Evolutionary conservation across 2,329 filamentous ascomycete genomes (phyloP), one percentile per base, ranked within the genome.

Genomic region (Fusarium metavorans): DNA sequence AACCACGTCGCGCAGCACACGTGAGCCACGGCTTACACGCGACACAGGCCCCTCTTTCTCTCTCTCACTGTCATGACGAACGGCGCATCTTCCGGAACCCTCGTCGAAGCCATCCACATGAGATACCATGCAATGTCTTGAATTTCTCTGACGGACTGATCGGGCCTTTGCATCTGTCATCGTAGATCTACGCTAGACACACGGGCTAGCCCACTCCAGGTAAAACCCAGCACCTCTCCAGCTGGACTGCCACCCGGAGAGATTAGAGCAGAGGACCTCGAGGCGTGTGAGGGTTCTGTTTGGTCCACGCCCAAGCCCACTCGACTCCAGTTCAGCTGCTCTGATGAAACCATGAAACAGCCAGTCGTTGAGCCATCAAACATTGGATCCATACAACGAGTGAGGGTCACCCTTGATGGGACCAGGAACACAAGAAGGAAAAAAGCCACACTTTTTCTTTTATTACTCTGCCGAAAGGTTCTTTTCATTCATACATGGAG

Each of bases 261-360:
- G 39, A 50, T 64, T 43, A 23, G 14, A 64, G 27, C 48, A 30
- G 23, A 54, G 48, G 18, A 54, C 27, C 48, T 54, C 20, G 27
- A 45, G 39, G 39, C 52, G 35, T 39, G 56, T 23, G 41, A 37
- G 34, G 35, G 56, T 25, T 25, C 20, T 63, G 27, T 25, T 54
- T 23, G 60, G 43, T 34, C 32, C 60, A 63, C 60, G 32, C 45
- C 60, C 59, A 50, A 30, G 43, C 32, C 59, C 43, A 25, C 37
- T 62, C 23, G 43, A n/a, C 61, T 57, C 63, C 39, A 50, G 54
- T 50, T 25, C 50, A 65, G 65, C 48, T 68, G 62, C 34, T 27
- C 14, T 58, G 60, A 65, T 65, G 67, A 67, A 67, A 64, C 54
- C 58, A 64, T 75, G 68, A 72, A 66, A 69, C 68, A 74, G 23